Conservation (phyloP, 352 stramenopile genomes). For the Thalassiosira mediterranea region DNA sequence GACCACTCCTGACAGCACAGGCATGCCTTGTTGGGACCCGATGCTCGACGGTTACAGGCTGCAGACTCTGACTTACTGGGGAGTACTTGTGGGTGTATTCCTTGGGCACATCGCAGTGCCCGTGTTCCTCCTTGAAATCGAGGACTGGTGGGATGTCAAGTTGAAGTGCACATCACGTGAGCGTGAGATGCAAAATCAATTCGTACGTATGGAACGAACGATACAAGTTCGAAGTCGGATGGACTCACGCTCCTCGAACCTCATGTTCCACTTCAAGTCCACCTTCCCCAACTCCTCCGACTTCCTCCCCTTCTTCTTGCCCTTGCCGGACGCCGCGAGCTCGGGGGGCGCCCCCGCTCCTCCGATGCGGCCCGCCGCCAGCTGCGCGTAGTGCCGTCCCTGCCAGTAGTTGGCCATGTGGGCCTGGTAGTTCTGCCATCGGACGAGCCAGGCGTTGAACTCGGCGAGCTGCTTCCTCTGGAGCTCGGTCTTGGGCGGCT, state of each 20-base stretch:
- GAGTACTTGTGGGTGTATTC: conserved; percentile 32
- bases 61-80: too few species aligned
- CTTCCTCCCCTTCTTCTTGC: background rate
- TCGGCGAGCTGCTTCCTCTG: conserved; percentile 20
- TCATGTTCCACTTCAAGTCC: background rate
- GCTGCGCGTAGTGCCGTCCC: background rate
- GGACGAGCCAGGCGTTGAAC: conserved; percentile 38
- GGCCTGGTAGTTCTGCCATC: conserved; percentile 32
- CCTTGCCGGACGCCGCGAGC: background rate
- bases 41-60: too few species aligned
- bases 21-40: too few species aligned
- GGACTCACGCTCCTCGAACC: background rate
- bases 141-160: background rate
- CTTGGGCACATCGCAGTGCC: conserved; percentile 23
- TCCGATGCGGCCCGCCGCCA: background rate
- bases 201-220: too few species aligned
- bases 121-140: conserved; percentile 34
- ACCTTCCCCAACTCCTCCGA: conserved; percentile 9
- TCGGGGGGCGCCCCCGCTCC: background rate
- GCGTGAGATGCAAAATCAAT: too few species aligned
- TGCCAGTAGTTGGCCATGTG: conserved; percentile 32
- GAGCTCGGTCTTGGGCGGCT: background rate
- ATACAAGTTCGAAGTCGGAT: too few species aligned
- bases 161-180: background rate
- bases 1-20: too few species aligned